A percentile compares a stretch with the other conserved stretches of the same genome.
Conservation (phyloP, 306 rosid genomes). For the Prunus persica region Prunus_persica_NCBIv2 NC_034013.1:14664501-14665000, state of each 20-base stretch:
- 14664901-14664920: slow-evolving; percentile 20
- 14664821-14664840: slow-evolving; percentile 29
- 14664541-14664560: slow-evolving; percentile 23
- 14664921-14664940: slow-evolving; percentile 32
- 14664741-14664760: slow-evolving; percentile 22
- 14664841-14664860: slow-evolving; percentile 22
- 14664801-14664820: slow-evolving; percentile 42
- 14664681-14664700: slow-evolving; percentile 29
- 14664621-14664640: slow-evolving; percentile 22
- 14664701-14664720: slow-evolving; percentile 17
- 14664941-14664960: slow-evolving; percentile 28
- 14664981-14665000: slow-evolving; percentile 19
- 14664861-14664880: slow-evolving; percentile 12
- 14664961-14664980: slow-evolving; percentile 18
- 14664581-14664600: slow-evolving; percentile 15
- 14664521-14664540: slow-evolving; percentile 27
- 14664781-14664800: slow-evolving; percentile 37
- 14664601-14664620: slow-evolving; percentile 16
- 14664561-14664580: slow-evolving; percentile 17
- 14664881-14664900: slow-evolving; percentile 26
- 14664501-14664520: slow-evolving; percentile 21
- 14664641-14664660: slow-evolving; percentile 23
- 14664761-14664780: slow-evolving; percentile 37
- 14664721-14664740: slow-evolving; percentile 6
- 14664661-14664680: slow-evolving; percentile 18